A percentile compares a stretch with the other conserved stretches of the same genome.
Conservation (phyloP, 306 rosid genomes). For the Myrica gale region DNA sequence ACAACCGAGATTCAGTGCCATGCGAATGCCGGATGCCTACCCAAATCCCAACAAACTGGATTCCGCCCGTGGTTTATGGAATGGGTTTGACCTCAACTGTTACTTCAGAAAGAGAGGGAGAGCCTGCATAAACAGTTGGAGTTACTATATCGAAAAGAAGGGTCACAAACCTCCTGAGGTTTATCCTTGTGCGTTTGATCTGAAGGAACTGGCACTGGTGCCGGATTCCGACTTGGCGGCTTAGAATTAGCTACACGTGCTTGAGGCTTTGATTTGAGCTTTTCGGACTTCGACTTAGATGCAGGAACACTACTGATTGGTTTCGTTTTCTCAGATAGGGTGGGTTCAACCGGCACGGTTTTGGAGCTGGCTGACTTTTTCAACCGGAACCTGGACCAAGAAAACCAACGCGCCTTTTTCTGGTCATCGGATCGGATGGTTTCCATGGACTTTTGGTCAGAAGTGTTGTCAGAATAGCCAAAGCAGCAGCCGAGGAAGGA, state of each 20-base stretch:
- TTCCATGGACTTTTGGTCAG: neutral
- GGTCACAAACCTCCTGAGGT: constrained; percentile 36
- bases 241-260: constrained; percentile 7
- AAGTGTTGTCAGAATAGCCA: constrained; percentile 22
- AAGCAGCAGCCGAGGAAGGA: constrained; percentile 54
- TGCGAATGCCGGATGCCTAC: neutral
- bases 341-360: constrained; percentile 54
- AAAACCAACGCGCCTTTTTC: constrained; percentile 28
- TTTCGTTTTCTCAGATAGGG: constrained; percentile 20
- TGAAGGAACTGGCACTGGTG: constrained; percentile 23
- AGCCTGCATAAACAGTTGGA: neutral
- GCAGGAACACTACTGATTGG: constrained; percentile 16
- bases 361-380: constrained; percentile 32
- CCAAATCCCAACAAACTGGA: neutral
- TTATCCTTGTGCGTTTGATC: constrained; percentile 21
- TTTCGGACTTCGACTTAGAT: constrained; percentile 34
- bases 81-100: neutral
- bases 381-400: constrained; percentile 27
- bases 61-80: neutral
- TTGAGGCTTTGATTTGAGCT: neutral
- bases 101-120: no score
- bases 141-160: neutral
- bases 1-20: neutral
- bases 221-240: constrained; percentile 17
- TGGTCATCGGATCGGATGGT: neutral